phyloP scores from a whole-genome alignment of 2,329 filamentous ascomycete genomes.

The Colletotrichum endophyticum region DNA sequence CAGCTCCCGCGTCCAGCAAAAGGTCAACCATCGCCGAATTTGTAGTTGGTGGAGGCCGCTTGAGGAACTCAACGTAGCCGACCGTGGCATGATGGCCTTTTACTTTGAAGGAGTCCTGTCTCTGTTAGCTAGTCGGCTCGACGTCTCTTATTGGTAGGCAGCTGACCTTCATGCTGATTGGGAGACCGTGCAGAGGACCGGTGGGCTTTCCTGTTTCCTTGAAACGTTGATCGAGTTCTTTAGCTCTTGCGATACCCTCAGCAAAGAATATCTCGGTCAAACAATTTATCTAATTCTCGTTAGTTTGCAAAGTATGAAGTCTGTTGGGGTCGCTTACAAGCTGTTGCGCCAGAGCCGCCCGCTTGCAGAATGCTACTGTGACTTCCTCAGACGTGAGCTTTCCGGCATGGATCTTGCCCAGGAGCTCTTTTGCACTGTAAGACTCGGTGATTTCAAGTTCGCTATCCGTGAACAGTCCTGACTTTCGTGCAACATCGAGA shows the following conservation, averaged over 20 bases:
- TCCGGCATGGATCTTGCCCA: constrained; percentile 17
- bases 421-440: constrained; percentile 18
- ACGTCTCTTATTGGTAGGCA: not conserved
- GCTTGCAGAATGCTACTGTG: constrained; percentile 29
- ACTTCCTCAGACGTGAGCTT: constrained; percentile 27
- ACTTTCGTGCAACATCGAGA: constrained; percentile 7
- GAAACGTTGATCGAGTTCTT: constrained; percentile 48
- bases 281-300: constrained; percentile 34
- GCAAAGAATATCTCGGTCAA: constrained; percentile 56
- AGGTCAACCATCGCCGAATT: constrained; percentile 63
- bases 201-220: constrained; percentile 42
- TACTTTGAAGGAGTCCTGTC: constrained; percentile 66
- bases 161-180: constrained; percentile 41
- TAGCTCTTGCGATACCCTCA: constrained; percentile 48
- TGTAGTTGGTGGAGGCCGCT: constrained; percentile 54
- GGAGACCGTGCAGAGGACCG: constrained; percentile 68
- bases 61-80: constrained; percentile 60
- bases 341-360: constrained; percentile 31
- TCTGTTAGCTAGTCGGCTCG: constrained; percentile 27
- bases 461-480: constrained; percentile 17
- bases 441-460: constrained; percentile 27
- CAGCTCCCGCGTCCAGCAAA: constrained; percentile 63
- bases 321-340: not conserved
- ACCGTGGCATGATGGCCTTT: constrained; percentile 55
- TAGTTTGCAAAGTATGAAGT: not conserved